Conservation (phyloP, 2,329 filamentous ascomycete genomes). For the Cladosporium sp. region DNA sequence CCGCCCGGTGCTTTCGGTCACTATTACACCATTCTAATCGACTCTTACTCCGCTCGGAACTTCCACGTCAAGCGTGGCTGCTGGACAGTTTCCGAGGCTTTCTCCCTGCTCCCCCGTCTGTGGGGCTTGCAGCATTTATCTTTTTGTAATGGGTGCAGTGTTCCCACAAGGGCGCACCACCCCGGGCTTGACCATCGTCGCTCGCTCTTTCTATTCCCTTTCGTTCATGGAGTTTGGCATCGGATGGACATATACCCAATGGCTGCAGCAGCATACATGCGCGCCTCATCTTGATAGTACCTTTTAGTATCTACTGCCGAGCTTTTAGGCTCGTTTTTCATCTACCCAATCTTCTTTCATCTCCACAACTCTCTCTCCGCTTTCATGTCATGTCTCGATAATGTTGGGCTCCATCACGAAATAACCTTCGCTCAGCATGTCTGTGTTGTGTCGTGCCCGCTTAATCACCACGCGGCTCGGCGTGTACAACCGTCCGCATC, state of each 20-base stretch:
- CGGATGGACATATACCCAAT: slow-evolving; percentile 8
- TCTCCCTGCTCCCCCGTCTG: not conserved
- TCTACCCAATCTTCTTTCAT: not conserved
- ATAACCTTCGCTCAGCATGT: too few species aligned
- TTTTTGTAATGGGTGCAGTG: not conserved
- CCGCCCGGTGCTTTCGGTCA: not conserved
- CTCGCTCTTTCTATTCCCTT: not conserved
- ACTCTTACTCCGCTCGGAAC: not conserved
- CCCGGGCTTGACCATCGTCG: not conserved
- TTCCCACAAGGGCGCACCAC: not conserved
- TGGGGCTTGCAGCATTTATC: not conserved
- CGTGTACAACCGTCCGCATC: too few species aligned
- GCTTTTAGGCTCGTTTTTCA: not conserved
- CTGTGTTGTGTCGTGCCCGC: too few species aligned
- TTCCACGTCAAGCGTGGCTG: not conserved
- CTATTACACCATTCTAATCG: not conserved
- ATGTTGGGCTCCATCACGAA: too few species aligned
- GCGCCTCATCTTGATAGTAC: slow-evolving; percentile 8
- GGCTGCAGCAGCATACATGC: slow-evolving; percentile 7
- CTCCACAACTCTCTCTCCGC: not conserved
- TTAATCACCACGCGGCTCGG: too few species aligned
- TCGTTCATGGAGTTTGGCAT: slow-evolving; percentile 5
- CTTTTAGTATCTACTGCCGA: not conserved
- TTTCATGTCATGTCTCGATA: not conserved
- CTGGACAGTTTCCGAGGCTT: not conserved